phyloP scores from a whole-genome alignment of 2,329 filamentous ascomycete species.

The Penicillium sp. region DNA sequence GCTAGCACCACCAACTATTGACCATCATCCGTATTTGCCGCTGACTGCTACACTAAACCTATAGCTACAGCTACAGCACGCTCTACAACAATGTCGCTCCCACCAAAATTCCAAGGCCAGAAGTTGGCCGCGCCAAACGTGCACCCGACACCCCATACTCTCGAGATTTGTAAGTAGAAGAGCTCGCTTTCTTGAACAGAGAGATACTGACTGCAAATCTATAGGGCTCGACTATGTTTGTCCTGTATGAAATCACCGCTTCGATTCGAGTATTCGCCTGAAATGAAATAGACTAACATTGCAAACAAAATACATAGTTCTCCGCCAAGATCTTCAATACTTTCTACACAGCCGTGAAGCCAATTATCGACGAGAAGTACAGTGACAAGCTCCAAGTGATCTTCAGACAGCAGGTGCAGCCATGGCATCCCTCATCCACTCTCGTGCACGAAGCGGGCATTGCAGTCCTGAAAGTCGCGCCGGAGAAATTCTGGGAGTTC shows the following conservation, averaged over 20 bases:
- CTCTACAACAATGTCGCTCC: conserved; percentile 49
- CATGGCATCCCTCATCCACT: conserved; percentile 87
- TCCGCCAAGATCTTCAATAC: conserved; percentile 73
- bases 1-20: too few relatives aligned
- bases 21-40: not conserved
- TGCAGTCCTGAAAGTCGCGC: conserved; percentile 69
- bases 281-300: not conserved
- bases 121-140: conserved; percentile 22
- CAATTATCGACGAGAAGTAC: conserved; percentile 60
- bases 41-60: not conserved
- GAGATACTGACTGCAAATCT: not conserved
- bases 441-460: conserved; percentile 69
- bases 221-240: conserved; percentile 85
- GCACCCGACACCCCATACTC: conserved; percentile 28
- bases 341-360: conserved; percentile 62
- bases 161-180: conserved; percentile 35
- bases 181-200: not conserved
- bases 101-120: conserved; percentile 57
- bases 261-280: not conserved
- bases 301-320: conserved; percentile 42
- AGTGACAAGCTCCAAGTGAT: conserved; percentile 64
- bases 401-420: conserved; percentile 88
- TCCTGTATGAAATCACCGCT: conserved; percentile 47
- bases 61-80: not conserved
- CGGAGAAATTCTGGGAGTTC: conserved; percentile 76